Evolutionary conservation across 345 rosid species (phyloP), one percentile per base, ranked within the genome.

Genomic region (Combretum micranthum): DNA sequence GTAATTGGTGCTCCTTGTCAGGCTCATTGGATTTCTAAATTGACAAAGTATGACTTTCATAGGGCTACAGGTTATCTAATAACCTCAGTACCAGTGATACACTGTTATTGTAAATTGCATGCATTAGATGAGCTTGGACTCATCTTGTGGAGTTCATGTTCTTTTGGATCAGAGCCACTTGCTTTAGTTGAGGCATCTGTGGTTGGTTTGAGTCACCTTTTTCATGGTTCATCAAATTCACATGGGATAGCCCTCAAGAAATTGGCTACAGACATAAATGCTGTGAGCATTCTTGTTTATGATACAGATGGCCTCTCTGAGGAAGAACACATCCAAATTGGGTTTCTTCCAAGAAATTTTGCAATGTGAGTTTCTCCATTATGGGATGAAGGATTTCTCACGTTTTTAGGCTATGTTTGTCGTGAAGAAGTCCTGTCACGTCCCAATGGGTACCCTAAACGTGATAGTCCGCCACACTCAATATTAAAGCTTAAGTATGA

Each of bases 301-400:
- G 74, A 82, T 70, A 86, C 95, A 32, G 81, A 82, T 64, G 65
- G 76, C 59, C 57, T 49, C 45, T 65, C 74, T 51, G 60, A 49
- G 61, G 82, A 73, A 91, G 96, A 88, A 57, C 75, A 73, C 55
- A 42, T 85, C 22, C 96, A 86, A 60, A 74, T 88, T 70, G 98
- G 98, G 58, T 91, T 91, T 77, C 75, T 91, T 49, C 95, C 96
- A 25, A 75, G 85, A 71, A 58, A 66, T 72, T 70, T 85, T 43
- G 95, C 88, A 55, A 87, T 83, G 69, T 87, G 95, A 96, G 85
- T 87, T 62, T 87, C 98, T 60, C 98, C 96, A 4, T 67, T 87
- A 79, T 91, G 95, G 96, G 96, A 88, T 53, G 61, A 63, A 52
- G 85, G 92, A 50, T 76, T 82, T 74, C 77, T 87, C 48, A 76